These are phyloP conservation scores for Quillaja saponaria DNA, from an alignment of 306 rosid species.

Conservation along the genomic window DNA sequence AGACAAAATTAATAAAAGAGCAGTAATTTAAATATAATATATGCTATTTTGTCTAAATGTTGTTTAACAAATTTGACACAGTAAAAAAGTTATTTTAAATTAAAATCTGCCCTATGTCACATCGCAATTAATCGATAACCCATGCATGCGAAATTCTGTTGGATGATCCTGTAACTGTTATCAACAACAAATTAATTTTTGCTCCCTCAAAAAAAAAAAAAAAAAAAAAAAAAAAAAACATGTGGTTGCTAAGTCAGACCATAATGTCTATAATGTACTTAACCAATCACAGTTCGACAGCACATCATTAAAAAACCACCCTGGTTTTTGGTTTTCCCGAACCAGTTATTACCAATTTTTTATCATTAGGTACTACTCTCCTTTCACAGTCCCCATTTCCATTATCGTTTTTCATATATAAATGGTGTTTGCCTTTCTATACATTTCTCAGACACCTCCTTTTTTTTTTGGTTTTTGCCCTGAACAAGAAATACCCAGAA, in stretches of 20 bases:
- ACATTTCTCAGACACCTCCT: constrained; percentile 37
- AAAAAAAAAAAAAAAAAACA: neutral
- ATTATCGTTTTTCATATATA: neutral
- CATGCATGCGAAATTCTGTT: too few species aligned
- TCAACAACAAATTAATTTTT: neutral
- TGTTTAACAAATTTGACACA: too few species aligned
- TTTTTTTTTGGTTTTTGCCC: constrained; percentile 23
- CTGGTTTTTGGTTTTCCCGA: constrained; percentile 46
- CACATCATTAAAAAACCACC: constrained; percentile 35
- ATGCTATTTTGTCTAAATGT: too few species aligned
- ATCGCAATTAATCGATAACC: too few species aligned
- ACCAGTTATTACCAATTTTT: constrained; percentile 41
- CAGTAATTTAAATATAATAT: too few species aligned
- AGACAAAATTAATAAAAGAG: too few species aligned
- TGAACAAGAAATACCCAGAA: constrained; percentile 35
- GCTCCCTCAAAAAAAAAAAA: too few species aligned
- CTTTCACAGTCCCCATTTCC: neutral
- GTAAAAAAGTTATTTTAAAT: too few species aligned
- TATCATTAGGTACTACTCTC: constrained; percentile 2
- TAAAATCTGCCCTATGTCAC: too few species aligned
- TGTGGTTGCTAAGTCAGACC: constrained; percentile 36
- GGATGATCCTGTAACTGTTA: too few species aligned
- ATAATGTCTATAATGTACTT: constrained; percentile 23
- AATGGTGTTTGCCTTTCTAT: neutral
- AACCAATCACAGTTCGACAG: constrained; percentile 57